These are phyloP conservation scores for Caryocar brasiliense DNA, from an alignment of 441 rosid species.

Conservation along the genomic window DNA sequence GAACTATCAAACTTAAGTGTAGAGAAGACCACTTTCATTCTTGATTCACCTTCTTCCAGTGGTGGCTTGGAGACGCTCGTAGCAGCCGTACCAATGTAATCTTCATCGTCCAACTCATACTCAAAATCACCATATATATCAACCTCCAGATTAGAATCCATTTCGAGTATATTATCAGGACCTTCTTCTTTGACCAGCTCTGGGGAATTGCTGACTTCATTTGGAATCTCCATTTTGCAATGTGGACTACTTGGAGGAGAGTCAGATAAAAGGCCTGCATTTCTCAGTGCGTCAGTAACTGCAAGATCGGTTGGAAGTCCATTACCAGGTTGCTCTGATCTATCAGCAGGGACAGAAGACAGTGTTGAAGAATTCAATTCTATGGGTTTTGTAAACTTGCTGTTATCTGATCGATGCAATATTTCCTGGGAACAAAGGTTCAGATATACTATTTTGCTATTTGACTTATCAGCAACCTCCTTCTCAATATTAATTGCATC, in stretches of 20 bases:
- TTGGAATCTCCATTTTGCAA: constrained; percentile 21
- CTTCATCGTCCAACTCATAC: constrained; percentile 79
- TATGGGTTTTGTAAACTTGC: constrained; percentile 17
- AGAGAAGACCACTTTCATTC: constrained; percentile 62
- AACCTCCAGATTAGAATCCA: constrained; percentile 47
- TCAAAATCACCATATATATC: constrained; percentile 89
- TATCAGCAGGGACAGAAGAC: constrained; percentile 17
- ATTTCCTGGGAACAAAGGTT: constrained; percentile 94
- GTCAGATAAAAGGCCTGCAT: constrained; percentile 86
- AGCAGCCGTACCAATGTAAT: constrained; percentile 50
- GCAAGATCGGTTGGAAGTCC: constrained; percentile 35
- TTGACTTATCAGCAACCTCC: constrained; percentile 73
- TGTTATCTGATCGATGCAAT: constrained; percentile 41
- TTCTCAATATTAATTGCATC: constrained; percentile 93
- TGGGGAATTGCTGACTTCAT: constrained; percentile 25
- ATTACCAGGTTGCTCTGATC: constrained; percentile 25
- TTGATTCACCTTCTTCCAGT: constrained; percentile 45
- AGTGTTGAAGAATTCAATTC: constrained; percentile 31
- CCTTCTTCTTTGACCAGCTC: constrained; percentile 32
- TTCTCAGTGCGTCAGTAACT: constrained; percentile 57
- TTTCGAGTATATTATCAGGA: constrained; percentile 58
- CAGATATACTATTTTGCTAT: constrained; percentile 74
- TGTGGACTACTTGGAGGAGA: constrained; percentile 86
- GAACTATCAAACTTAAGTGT: constrained; percentile 43
- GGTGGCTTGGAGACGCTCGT: constrained; percentile 33